Base-by-base conservation (phyloP, 108 stramenopile genomes). In the Nitzschia sp. region DNA sequence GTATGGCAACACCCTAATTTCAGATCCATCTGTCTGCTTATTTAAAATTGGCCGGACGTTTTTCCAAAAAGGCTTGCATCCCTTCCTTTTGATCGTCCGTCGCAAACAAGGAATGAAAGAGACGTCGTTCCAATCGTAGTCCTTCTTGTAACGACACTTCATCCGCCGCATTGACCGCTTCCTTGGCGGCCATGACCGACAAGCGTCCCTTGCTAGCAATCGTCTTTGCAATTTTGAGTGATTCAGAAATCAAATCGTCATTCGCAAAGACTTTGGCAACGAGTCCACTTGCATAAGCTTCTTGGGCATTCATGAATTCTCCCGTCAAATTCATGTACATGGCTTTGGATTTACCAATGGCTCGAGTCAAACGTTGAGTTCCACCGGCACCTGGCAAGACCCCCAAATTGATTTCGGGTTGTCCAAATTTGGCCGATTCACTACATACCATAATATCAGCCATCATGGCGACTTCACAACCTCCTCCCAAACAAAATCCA, bases 391-490 rank as follows among this genome's bases (percentile, higher is more conserved):
- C 96, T 5, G 99, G 96, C 49, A 98, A 98, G 31, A 98, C 91
- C 5, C 98, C 99, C 35, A 99, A 88, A 58, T 92, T 96, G 46
- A 99, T 97, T 80, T 99, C 99, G 4, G 99, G 99, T 76, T 98
- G 98, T 5, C 96, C 98, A 80, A 99, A 99, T 70, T 77, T 77
- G 69, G 76, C 76, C 27, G 63, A 57, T 70, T 70, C 60, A 23
- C 61, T 58, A 35, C 76, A 77, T 8, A 77, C 63, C 27, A 98
- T 76, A 45, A 99, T 98, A 71, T 99, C 98, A 66, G 97, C 97
- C 95, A 98, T 97, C 98, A 99, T 99, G 36, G 98, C 98, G 28
- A 99, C 80, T 79, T 99, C 98, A 66, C 97, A 98, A 18, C 98
- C 98, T 31, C 98, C 98, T 27, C 98, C 98, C 27, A 99, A 79